Evolutionary conservation across 2,329 filamentous ascomycete species (phyloP).

Genomic region (Colletotrichum ledebouriae): DNA sequence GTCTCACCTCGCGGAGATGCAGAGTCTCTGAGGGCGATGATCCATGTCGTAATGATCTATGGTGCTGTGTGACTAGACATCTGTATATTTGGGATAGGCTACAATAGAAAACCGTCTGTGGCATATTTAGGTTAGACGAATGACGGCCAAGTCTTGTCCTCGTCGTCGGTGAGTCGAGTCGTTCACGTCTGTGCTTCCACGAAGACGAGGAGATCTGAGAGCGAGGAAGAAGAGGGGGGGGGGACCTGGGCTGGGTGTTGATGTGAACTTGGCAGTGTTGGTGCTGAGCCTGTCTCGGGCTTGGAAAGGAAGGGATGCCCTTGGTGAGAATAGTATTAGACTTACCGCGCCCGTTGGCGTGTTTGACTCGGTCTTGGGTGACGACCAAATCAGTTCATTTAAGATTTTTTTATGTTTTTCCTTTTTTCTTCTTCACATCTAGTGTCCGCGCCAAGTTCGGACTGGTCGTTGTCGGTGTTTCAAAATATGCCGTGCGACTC

Average conservation of each 20-base stretch:
- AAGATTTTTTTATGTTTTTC: conserved; percentile 26
- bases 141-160: not conserved
- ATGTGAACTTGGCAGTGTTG: not conserved
- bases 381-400: conserved; percentile 29
- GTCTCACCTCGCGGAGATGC: conserved; percentile 31
- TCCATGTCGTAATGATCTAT: conserved; percentile 10
- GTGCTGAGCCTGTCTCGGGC: not conserved
- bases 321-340: not conserved
- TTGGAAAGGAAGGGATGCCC: not conserved
- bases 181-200: not conserved
- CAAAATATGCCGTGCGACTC: conserved; percentile 9
- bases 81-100: no score
- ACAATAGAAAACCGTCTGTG: not conserved
- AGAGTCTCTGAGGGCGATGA: not conserved
- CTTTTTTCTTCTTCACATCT: not conserved
- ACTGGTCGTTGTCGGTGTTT: conserved; percentile 25
- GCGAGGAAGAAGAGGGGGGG: not conserved
- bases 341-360: conserved; percentile 22
- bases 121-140: conserved; percentile 10
- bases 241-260: not conserved
- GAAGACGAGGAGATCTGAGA: not conserved
- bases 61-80: not conserved
- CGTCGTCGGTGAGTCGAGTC: not conserved
- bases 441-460: conserved; percentile 18
- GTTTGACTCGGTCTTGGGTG: conserved; percentile 28